These are phyloP conservation scores for Penicillium aurantiogriseum DNA, from an alignment of 2,329 filamentous ascomycete genomes.

Conservation along the genomic window DNA sequence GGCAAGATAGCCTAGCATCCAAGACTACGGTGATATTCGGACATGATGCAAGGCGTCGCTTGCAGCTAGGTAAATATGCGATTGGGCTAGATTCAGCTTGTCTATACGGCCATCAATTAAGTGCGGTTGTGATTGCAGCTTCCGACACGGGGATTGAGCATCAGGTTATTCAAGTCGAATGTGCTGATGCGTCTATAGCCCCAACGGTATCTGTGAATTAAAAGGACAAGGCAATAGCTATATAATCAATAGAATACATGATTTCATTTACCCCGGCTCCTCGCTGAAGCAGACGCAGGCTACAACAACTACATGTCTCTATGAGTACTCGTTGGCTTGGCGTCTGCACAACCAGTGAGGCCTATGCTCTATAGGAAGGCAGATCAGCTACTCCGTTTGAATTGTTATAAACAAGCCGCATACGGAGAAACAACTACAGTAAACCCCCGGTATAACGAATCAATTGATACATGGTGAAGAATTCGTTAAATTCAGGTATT, in stretches of 20 bases:
- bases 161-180: slow-evolving; percentile 20
- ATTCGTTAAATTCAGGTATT: too few relatives aligned
- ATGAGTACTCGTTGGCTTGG: background rate
- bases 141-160: slow-evolving; percentile 4
- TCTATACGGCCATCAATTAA: slow-evolving; percentile 22
- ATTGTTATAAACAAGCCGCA: too few relatives aligned
- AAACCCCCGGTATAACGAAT: too few relatives aligned
- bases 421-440: background rate
- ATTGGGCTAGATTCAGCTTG: slow-evolving; percentile 25
- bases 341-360: too few relatives aligned
- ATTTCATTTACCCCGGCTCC: background rate
- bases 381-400: too few relatives aligned
- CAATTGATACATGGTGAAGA: too few relatives aligned
- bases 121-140: slow-evolving; percentile 18
- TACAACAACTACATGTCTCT: background rate
- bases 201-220: slow-evolving; percentile 2
- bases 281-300: background rate
- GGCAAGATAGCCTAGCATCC: slow-evolving; percentile 17
- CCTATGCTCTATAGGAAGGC: too few relatives aligned
- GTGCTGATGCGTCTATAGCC: slow-evolving; percentile 13
- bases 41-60: slow-evolving; percentile 25
- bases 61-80: slow-evolving; percentile 20
- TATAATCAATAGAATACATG: background rate
- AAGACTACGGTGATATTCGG: slow-evolving; percentile 24
- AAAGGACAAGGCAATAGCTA: background rate